phyloP scores from a whole-genome alignment of 441 rosid species.

The Croton laevigatus region DNA sequence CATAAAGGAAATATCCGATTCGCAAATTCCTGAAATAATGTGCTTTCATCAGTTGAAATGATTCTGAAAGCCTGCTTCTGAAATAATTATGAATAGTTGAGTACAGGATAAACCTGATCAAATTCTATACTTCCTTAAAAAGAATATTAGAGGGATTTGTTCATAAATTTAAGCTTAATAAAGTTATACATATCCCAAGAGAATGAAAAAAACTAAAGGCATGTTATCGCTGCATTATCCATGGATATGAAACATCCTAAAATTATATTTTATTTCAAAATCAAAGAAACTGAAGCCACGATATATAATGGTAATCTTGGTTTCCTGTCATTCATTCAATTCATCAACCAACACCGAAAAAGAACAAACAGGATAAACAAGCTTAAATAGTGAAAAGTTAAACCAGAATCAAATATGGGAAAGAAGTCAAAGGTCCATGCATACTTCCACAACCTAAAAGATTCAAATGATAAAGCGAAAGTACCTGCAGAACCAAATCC shows the following conservation, averaged over 20 bases:
- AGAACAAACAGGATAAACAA: background rate
- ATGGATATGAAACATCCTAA: background rate
- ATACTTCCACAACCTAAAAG: background rate
- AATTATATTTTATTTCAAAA: background rate
- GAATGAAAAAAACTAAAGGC: constrained; percentile 6
- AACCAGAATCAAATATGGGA: background rate
- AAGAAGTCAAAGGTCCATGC: background rate
- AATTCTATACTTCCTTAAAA: background rate
- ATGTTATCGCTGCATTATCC: background rate
- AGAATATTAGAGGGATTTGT: background rate
- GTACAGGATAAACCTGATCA: background rate
- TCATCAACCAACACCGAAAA: background rate
- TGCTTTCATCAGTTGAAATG: constrained; percentile 23
- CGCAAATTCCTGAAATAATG: constrained; percentile 71
- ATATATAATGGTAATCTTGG: background rate
- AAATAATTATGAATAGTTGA: constrained; percentile 16
- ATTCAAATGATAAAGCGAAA: constrained; percentile 13
- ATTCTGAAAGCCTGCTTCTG: constrained; percentile 16
- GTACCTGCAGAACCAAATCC: constrained; percentile 92
- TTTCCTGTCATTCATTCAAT: background rate
- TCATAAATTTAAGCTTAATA: background rate
- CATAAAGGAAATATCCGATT: constrained; percentile 83
- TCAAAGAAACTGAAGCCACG: background rate
- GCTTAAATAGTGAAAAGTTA: background rate
- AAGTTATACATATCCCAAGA: background rate